Base-by-base conservation (phyloP, 148 eudicot genomes). In the Silene uniflora region DNA sequence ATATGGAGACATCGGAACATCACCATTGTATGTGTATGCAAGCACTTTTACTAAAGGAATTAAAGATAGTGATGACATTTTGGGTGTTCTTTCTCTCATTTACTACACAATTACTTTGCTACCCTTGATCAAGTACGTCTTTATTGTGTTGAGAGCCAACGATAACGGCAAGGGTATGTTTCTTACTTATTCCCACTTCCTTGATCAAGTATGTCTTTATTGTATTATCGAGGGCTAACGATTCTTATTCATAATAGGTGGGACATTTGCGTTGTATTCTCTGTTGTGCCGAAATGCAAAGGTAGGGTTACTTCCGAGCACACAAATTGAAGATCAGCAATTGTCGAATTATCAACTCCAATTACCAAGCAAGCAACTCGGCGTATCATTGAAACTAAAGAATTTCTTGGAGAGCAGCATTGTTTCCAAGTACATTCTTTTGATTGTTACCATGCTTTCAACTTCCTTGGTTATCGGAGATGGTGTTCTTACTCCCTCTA, bases 221-320 rank as follows among this genome's bases (percentile, higher is more conserved):
- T 1, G 3, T 3, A 29, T 29, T 1, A 29, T 29, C 1, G 32
- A 29, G 32, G 32, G 32, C 3, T 29, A 29, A 29, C 32, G 1
- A 29, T 1, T 3, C 3, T 3, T 29, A 29, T 1, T 29, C 1
- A 1, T 3, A 39, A 39, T 39, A 85, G 88, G 88, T 1, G 86
- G 88, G 25, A 85, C 88, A 3, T 85, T 85, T 78, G 88, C 88
- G 2, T 56, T 85, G 71, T 85, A 85, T 75, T 85, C 88, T 14
- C 76, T 85, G 13, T 12, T 85, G 55, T 85, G 88, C 16, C 77
- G 88, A 32, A 73, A 85, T 72, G 85, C 74, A 10, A 83, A 80
- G 61, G 80, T 80, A 11, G 88, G 88, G 0, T 67, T 85, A 59
- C 56, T 82, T 10, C 88, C 88, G 18, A 85, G 76, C 64, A 83